phyloP scores from a whole-genome alignment of 768 basidiomycete species.

The Nevesoporus exiguus region DNA sequence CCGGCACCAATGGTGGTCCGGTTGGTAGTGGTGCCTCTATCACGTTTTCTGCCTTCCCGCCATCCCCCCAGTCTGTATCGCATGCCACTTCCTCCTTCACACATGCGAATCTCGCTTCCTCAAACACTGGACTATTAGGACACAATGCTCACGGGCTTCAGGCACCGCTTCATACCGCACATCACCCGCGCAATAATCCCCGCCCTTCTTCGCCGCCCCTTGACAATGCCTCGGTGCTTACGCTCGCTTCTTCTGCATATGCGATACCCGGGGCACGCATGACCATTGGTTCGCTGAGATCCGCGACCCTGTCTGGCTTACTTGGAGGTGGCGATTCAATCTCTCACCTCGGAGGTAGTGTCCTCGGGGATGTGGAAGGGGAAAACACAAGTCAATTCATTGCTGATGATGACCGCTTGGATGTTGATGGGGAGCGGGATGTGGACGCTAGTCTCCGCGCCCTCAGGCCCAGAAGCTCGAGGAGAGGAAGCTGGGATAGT shows the following conservation, averaged over 20 bases:
- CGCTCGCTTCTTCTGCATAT: conserved; percentile 91
- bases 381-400: conserved; percentile 69
- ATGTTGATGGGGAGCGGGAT: conserved; percentile 53
- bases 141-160: conserved; percentile 44
- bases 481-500: conserved; percentile 90
- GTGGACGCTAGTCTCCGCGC: conserved; percentile 87
- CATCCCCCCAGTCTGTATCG: conserved; percentile 42
- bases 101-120: conserved; percentile 17
- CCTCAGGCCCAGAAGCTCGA: conserved; percentile 79
- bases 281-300: conserved; percentile 42
- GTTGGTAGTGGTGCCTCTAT: conserved; percentile 55
- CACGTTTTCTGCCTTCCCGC: conserved; percentile 69
- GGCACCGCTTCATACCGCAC: conserved; percentile 85
- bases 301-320: conserved; percentile 48
- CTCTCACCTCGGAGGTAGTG: conserved; percentile 69
- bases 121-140: conserved; percentile 33
- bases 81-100: conserved; percentile 39
- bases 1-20: conserved; percentile 44
- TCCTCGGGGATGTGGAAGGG: conserved; percentile 46
- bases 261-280: conserved; percentile 60
- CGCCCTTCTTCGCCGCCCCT: conserved; percentile 86
- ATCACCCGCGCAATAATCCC: conserved; percentile 94
- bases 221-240: conserved; percentile 90
- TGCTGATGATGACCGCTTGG: conserved; percentile 62
- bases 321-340: conserved; percentile 54